A percentile compares a stretch with the other conserved stretches of the same genome.
These are phyloP conservation scores for Protomyces arabidopsidicola DNA, from an alignment of 1,139 yeast genomes.

Conservation along the genomic window DNA sequence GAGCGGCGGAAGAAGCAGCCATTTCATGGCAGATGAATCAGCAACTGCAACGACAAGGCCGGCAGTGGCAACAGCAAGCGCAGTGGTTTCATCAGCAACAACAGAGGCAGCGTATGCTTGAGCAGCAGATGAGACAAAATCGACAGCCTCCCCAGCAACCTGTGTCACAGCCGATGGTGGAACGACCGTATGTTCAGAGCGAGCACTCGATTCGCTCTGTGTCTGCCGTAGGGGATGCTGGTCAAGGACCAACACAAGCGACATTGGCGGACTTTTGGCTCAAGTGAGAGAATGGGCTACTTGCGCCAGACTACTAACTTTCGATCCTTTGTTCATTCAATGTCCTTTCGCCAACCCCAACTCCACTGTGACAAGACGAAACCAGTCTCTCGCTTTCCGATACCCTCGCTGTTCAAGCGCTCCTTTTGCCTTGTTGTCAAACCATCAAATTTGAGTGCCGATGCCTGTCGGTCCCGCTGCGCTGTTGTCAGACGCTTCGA, in stretches of 20 bases:
- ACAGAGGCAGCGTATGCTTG: background rate
- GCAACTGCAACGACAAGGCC: background rate
- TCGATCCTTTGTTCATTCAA: background rate
- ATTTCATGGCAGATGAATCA: background rate
- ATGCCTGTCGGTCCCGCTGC: slow-evolving; percentile 3
- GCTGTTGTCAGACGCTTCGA: slow-evolving; percentile 15
- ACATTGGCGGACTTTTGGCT: background rate
- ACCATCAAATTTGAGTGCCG: slow-evolving; percentile 19
- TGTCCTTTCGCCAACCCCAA: slow-evolving; percentile 25
- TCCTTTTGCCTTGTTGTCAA: slow-evolving; percentile 19
- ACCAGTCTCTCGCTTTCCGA: slow-evolving; percentile 18
- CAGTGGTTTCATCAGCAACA: background rate
- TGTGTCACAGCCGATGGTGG: background rate
- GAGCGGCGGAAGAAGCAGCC: background rate
- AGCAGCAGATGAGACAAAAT: background rate
- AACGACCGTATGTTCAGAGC: background rate
- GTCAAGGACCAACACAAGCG: background rate
- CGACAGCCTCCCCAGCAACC: background rate
- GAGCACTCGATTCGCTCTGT: background rate
- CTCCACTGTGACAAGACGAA: slow-evolving; percentile 21
- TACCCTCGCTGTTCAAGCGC: slow-evolving; percentile 17
- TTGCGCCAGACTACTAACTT: background rate
- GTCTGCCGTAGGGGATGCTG: background rate
- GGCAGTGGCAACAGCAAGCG: background rate
- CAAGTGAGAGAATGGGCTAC: background rate